A percentile compares a stretch with the other conserved stretches of the same genome.
Evolutionary conservation across 1,284 basidiomycete species (phyloP).

Genomic region (Chondrostereum purpureum): DNA sequence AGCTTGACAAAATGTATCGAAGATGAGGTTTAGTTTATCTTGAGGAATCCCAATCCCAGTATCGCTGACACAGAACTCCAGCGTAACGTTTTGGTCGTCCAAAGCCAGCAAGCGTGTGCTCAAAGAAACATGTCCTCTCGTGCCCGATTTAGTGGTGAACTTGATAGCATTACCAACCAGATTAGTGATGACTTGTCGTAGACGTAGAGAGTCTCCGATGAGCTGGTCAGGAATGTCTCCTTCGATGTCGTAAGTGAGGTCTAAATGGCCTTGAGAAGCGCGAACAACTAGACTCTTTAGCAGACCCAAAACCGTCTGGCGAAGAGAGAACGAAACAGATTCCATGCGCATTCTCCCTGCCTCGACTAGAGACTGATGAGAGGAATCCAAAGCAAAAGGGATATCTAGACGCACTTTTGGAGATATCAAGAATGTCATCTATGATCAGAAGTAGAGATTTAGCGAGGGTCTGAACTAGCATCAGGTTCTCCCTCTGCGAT

Average conservation of each 20-base stretch:
- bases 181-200: constrained; percentile 93
- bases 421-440: constrained; percentile 97
- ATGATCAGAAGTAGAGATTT: constrained; percentile 94
- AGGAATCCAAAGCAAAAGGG: constrained; percentile 10
- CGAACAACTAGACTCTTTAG: constrained; percentile 98
- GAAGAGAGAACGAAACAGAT: constrained; percentile 95
- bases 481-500: constrained; percentile 89
- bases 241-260: constrained; percentile 95
- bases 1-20: constrained; percentile 99
- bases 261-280: constrained; percentile 95
- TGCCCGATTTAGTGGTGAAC: constrained; percentile 77
- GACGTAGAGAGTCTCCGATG: constrained; percentile 91
- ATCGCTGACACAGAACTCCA: constrained; percentile 97
- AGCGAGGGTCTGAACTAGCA: constrained; percentile 94
- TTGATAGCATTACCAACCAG: constrained; percentile 93
- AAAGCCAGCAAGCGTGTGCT: constrained; percentile 75
- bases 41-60: constrained; percentile 99
- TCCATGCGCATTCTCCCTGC: constrained; percentile 99
- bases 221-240: constrained; percentile 95
- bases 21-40: constrained; percentile 97
- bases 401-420: constrained; percentile 70
- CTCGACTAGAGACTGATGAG: constrained; percentile 62
- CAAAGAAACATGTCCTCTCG: constrained; percentile 89
- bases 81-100: constrained; percentile 74
- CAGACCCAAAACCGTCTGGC: constrained; percentile 95